These are phyloP conservation scores for Xerocomus nothofagi DNA, from an alignment of 1,284 basidiomycete species.

Conservation along the genomic window DNA sequence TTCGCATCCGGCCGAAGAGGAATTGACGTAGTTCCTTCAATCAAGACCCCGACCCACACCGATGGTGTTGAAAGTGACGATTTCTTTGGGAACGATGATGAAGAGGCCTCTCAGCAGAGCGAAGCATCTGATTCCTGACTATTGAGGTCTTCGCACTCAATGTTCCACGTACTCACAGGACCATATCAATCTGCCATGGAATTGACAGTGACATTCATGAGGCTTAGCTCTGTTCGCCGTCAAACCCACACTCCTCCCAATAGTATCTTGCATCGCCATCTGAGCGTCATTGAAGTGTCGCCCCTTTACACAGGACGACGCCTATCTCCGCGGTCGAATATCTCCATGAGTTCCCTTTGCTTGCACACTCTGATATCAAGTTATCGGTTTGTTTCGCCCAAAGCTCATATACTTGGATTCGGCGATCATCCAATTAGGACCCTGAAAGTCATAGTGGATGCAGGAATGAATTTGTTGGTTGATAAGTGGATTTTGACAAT, in stretches of 20 bases:
- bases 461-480: too few species aligned
- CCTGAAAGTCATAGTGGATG: too few species aligned
- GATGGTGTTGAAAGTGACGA: conserved; percentile 41
- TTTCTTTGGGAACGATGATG: conserved; percentile 49
- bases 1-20: conserved; percentile 3
- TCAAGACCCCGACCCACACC: conserved; percentile 4
- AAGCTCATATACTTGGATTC: too few species aligned
- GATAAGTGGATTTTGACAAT: too few species aligned
- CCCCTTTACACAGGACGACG: background rate
- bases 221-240: background rate
- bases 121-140: conserved; percentile 16
- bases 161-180: conserved; percentile 4
- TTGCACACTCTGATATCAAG: background rate
- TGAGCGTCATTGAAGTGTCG: background rate
- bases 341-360: background rate
- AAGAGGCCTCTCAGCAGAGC: conserved; percentile 19
- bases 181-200: background rate
- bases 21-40: background rate
- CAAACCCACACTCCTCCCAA: background rate
- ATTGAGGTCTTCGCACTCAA: background rate
- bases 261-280: too few species aligned
- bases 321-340: background rate
- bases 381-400: background rate
- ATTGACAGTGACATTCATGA: background rate
- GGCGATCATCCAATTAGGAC: too few species aligned